A percentile compares a stretch with the other conserved stretches of the same genome.
These are phyloP conservation scores for Corinectria fuckeliana DNA, from an alignment of 2,329 filamentous ascomycete genomes.

Conservation along the genomic window DNA sequence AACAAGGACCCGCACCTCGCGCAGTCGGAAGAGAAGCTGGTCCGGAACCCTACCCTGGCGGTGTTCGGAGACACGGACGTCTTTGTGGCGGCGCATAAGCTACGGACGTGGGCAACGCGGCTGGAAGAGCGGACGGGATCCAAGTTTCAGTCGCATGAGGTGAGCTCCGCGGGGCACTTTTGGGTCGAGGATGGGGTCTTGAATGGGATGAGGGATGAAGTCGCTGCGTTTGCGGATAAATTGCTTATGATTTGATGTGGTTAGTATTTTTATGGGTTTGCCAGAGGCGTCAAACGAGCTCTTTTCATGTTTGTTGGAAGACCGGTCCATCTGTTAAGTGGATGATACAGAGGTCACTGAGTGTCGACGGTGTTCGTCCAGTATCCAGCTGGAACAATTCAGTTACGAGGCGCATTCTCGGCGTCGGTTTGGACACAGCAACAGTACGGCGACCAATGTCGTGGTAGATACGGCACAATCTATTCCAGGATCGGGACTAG, in stretches of 20 bases:
- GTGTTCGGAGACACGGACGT: conserved; percentile 78
- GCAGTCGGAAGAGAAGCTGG: conserved; percentile 61
- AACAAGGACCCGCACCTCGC: conserved; percentile 33
- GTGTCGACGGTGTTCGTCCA: too few relatives aligned
- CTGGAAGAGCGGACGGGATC: conserved; percentile 54
- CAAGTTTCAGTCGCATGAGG: conserved; percentile 54
- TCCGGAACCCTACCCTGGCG: conserved; percentile 66
- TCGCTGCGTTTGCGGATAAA: conserved; percentile 38
- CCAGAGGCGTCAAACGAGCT: background rate
- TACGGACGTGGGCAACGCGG: conserved; percentile 69
- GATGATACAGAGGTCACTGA: too few relatives aligned
- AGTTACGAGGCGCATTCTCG: too few relatives aligned
- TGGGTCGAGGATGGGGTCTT: conserved; percentile 64
- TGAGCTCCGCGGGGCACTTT: conserved; percentile 66
- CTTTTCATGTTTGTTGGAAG: too few relatives aligned
- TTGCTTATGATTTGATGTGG: conserved; percentile 19
- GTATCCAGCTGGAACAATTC: too few relatives aligned
- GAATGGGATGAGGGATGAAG: conserved; percentile 34
- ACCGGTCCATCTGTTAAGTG: too few relatives aligned
- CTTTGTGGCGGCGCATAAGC: conserved; percentile 71
- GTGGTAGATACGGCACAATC: too few relatives aligned
- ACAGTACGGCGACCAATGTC: too few relatives aligned
- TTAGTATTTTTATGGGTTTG: background rate
- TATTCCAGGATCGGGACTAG: too few relatives aligned
- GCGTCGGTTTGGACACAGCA: too few relatives aligned